Base-by-base conservation (phyloP, 2,329 filamentous ascomycete genomes). In the Fusarium burgessii region DNA sequence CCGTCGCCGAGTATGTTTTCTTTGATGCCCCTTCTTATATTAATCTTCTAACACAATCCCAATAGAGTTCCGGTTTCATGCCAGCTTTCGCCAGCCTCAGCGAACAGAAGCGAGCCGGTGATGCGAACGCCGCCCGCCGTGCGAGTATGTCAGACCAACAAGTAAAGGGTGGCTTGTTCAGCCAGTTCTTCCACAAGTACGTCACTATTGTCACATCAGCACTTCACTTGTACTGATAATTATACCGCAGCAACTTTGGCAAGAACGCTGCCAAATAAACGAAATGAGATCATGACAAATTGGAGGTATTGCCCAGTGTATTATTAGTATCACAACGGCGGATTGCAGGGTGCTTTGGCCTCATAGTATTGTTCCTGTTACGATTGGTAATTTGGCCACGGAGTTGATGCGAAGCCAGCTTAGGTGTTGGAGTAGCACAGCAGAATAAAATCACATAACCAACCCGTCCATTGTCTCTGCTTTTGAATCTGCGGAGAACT, bases 111-210 rank as follows among this genome's bases (percentile, higher is more conserved):
- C 84, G 86, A 54, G 76, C 84, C 57, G 78, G 78, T 23, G 80
- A 79, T 49, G 81, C 84, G 62, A 83, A 84, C 27, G 72, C 62
- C 4, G 83, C 84, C n/a, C 84, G 87, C 17, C 86, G 88, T 9
- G 83, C 86, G 74, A 88, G 86, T 74, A 80, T 89, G 72, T 82
- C 82, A 33, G 88, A 90, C 62, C 87, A 89, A 76, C 82, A 83
- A 63, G 82, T 81, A 17, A 78, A 82, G 52, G 76, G 82, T 2
- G 87, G 87, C 42, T 79, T 89, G 68, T 80, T 89, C 55, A 85
- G 85, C 58, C 81, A 84, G 67, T 83, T 89, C 5, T 29, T 29
- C 6, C 29, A 88, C 72, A 88, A 84, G 87, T 89, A 78, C 57
- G 85, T 75, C 15, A 49, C 51, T 27, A 14, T 27, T 29, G 13